Evolutionary conservation across 164 flowering plant species (phyloP).

Genomic region (Platanus orientalis): DNA sequence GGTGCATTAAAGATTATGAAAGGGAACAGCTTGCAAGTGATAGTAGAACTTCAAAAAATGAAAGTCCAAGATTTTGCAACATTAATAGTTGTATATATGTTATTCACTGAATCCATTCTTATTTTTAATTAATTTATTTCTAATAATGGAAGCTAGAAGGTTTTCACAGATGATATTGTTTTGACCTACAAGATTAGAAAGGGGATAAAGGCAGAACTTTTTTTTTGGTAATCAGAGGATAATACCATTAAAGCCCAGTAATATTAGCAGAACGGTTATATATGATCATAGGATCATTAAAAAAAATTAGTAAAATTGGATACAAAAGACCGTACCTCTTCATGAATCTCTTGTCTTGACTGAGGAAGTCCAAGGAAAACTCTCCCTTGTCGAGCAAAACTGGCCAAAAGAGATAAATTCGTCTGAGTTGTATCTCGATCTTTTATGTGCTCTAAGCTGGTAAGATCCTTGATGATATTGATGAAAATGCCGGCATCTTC

Average conservation of each 20-base stretch:
- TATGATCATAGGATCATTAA: too few relatives aligned
- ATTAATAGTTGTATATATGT: too few relatives aligned
- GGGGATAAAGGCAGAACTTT: too few relatives aligned
- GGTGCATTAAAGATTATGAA: too few relatives aligned
- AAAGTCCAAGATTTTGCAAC: not conserved
- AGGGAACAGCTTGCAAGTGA: not conserved
- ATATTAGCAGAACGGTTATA: too few relatives aligned
- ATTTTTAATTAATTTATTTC: too few relatives aligned
- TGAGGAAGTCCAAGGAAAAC: constrained; percentile 73
- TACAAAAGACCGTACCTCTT: constrained; percentile 55
- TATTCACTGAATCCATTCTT: too few relatives aligned
- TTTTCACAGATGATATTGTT: too few relatives aligned
- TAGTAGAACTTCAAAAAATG: not conserved
- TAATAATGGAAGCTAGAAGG: too few relatives aligned
- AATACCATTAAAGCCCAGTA: too few relatives aligned
- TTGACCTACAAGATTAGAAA: too few relatives aligned
- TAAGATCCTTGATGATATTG: constrained; percentile 83
- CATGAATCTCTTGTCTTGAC: constrained; percentile 71
- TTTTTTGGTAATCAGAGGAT: too few relatives aligned
- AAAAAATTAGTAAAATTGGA: not conserved
- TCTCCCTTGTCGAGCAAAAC: constrained; percentile 97
- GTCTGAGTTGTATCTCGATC: constrained; percentile 89
- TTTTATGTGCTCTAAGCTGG: constrained; percentile 74
- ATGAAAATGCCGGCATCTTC: constrained; percentile 72
- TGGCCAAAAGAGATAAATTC: constrained; percentile 84